These are phyloP conservation scores for Tetracentron sinense DNA, from an alignment of 164 flowering plant genomes.

Conservation along the genomic window DNA sequence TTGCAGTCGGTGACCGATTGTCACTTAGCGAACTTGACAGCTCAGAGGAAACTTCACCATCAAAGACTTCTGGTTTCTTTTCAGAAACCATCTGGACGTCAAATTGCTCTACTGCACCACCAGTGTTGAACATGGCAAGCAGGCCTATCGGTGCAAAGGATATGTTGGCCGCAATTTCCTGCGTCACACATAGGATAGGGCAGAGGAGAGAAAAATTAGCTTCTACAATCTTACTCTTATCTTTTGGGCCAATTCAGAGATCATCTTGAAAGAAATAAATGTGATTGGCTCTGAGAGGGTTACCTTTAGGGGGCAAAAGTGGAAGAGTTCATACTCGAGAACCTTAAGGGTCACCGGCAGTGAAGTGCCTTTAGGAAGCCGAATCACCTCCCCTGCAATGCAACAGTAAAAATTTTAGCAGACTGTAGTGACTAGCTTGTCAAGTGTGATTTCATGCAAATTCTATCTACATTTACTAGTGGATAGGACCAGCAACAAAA, in stretches of 20 bases:
- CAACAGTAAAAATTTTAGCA: background rate
- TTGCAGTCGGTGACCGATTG: conserved; percentile 40
- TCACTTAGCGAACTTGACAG: conserved; percentile 21
- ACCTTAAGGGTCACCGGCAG: conserved; percentile 81
- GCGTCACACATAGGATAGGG: conserved; percentile 6
- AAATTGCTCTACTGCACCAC: conserved; percentile 57
- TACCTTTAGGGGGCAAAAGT: conserved; percentile 83
- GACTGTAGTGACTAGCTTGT: too few relatives aligned
- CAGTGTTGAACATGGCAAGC: conserved; percentile 61
- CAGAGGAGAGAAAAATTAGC: too few relatives aligned
- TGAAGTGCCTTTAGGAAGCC: conserved; percentile 70
- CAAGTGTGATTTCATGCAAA: too few relatives aligned
- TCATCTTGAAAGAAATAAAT: background rate
- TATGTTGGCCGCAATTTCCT: conserved; percentile 49
- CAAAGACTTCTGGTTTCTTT: conserved; percentile 29
- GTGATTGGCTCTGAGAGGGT: conserved; percentile 13
- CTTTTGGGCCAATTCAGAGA: background rate
- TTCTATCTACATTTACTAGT: too few relatives aligned
- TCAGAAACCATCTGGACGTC: conserved; percentile 30
- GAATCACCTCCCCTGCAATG: conserved; percentile 59
- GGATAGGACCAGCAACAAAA: too few relatives aligned
- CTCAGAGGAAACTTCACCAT: conserved; percentile 35
- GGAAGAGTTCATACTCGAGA: conserved; percentile 79
- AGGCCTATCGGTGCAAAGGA: conserved; percentile 68
- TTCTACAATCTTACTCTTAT: too few relatives aligned